Base-by-base conservation (phyloP, 345 rosid genomes). In the Schrenkiella parvula region DNA sequence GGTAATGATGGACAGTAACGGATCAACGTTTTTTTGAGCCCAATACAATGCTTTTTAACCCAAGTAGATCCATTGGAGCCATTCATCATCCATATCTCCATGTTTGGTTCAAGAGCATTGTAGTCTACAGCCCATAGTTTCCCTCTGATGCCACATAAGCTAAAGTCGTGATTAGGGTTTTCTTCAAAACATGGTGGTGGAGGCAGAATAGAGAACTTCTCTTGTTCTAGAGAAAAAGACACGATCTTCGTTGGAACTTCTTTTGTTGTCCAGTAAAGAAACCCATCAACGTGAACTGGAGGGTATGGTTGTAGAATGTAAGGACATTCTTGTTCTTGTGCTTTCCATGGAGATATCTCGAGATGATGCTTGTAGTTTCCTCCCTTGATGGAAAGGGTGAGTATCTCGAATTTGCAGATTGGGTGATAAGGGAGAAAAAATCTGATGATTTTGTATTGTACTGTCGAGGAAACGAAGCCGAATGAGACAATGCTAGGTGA, bases 141-240 rank as follows among this genome's bases (percentile, higher is more conserved):
- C 52, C 68, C 78, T 74, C 62, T 74, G 4, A 48, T 67, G 1
- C 63, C 62, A 26, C 77, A 73, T 55, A 73, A 55, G 71, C 71
- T 56, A 37, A 73, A 56, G 5, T n/a, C 34, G 35, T 73, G 71
- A n/a, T 3, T 17, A 25, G 51, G 71, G 23, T 44, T 73, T 13
- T 55, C 65, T 73, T 34, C 42, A 46, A 67, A 66, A 48, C 78
- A 74, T 37, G 62, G 63, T 2, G 78, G 68, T 51, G 61, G 48
- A 66, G 68, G 12, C 11, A 67, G 38, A 67, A 74, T 38, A 50
- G 56, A 74, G 73, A 67, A 74, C 31, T 39, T 67, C 17, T 74
- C 78, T 38, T 67, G 62, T 39, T 66, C 54, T 48, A 74, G 68
- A 38, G 78, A 67, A 47, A 74, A 74, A 59, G 67, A 50, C 17